Evolutionary conservation across 2,329 filamentous ascomycete genomes (phyloP).

Genomic region (Fusarium sp.): DNA sequence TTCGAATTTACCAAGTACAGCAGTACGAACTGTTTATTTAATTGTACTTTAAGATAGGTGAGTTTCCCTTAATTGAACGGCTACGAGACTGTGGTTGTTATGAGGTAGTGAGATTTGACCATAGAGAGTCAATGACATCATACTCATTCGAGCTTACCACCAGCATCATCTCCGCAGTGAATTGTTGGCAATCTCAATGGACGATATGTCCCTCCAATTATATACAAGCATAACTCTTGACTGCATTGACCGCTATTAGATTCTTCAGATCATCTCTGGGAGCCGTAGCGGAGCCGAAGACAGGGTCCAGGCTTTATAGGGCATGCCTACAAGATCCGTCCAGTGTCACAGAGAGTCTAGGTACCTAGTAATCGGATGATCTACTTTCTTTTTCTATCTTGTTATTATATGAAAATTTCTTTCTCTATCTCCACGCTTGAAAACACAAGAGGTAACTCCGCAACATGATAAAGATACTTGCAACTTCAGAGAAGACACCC

Average conservation of each 20-base stretch:
- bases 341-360: not conserved
- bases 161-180: not conserved
- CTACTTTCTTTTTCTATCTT: not conserved
- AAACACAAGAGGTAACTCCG: not conserved
- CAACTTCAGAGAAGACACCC: too few species aligned
- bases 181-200: not conserved
- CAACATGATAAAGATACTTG: not conserved
- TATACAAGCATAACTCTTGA: not conserved
- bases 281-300: conserved; percentile 3
- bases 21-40: too few species aligned
- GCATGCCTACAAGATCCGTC: not conserved
- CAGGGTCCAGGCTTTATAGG: not conserved
- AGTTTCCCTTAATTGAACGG: not conserved
- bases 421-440: not conserved
- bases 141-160: not conserved
- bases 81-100: not conserved
- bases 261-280: not conserved
- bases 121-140: not conserved
- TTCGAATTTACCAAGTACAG: too few species aligned
- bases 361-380: not conserved
- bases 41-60: not conserved
- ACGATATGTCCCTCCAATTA: not conserved
- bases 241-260: not conserved
- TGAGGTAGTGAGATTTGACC: not conserved
- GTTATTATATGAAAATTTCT: not conserved